Percentiles rank a stretch among this genome's conserved stretches.
Conservation (phyloP, 139 green algal species). For the Chlamydomonas schloesseri region DNA sequence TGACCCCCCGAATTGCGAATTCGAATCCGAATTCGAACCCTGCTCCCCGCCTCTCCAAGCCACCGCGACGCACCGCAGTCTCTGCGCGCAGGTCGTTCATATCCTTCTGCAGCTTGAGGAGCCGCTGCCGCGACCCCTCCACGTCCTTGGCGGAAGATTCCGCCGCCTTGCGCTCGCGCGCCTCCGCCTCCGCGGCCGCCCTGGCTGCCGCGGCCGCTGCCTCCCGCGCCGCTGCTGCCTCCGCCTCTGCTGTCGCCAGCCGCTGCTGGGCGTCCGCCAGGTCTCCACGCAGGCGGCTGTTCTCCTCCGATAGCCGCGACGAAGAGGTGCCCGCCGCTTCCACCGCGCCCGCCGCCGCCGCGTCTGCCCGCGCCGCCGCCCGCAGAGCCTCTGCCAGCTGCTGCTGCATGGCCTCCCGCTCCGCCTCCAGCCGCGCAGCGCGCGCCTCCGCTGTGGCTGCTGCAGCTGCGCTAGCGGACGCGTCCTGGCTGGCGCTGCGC, state of each 20-base stretch:
- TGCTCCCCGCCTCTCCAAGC: no score
- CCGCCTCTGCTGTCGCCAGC: background rate
- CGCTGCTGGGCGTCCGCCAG: background rate
- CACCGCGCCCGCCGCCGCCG: background rate
- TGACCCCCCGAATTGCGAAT: no score
- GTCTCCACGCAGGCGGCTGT: background rate
- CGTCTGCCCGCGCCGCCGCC: background rate
- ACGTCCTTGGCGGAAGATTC: background rate
- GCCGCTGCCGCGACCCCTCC: conserved; percentile 10
- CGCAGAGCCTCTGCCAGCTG: background rate
- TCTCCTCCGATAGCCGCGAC: no score
- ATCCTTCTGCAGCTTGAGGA: conserved; percentile 17
- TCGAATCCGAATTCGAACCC: no score
- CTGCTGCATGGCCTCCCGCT: background rate
- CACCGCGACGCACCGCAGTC: no score
- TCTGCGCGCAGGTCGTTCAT: conserved; percentile 2
- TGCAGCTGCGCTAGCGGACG: no score
- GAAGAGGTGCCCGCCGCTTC: background rate
- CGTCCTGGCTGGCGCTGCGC: no score
- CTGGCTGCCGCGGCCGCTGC: background rate
- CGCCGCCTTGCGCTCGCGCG: background rate
- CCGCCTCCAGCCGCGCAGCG: background rate
- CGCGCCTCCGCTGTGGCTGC: background rate
- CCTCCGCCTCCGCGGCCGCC: background rate
- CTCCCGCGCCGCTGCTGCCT: background rate